Evolutionary conservation across 1,139 yeast genomes (phyloP).

Genomic region (Candida anutae): DNA sequence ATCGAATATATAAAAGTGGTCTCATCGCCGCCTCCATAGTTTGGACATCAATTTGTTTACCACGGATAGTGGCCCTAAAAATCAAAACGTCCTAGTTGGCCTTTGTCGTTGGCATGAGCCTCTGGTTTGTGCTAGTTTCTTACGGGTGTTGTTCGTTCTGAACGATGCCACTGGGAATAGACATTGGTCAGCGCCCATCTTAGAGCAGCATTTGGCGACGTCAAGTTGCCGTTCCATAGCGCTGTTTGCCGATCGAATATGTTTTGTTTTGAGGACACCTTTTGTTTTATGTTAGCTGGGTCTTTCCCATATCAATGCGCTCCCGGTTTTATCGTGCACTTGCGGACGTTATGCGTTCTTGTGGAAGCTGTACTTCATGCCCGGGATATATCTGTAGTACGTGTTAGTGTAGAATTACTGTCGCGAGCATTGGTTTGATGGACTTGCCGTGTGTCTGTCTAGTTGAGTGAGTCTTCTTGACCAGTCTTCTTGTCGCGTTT

Average conservation of each 20-base stretch:
- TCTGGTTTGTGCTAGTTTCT: conserved; percentile 5
- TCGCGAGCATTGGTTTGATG: too few relatives aligned
- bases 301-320: conserved; percentile 29
- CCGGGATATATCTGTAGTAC: conserved; percentile 35
- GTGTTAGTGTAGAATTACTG: too few relatives aligned
- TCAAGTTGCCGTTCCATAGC: background rate
- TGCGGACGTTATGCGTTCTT: conserved; percentile 14
- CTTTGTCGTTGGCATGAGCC: conserved; percentile 4
- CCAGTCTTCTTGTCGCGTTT: too few relatives aligned
- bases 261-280: conserved; percentile 23
- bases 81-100: conserved; percentile 21
- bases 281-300: conserved; percentile 24
- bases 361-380: conserved; percentile 46
- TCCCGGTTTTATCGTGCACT: conserved; percentile 46
- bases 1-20: background rate
- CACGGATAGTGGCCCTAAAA: conserved; percentile 32
- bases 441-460: too few relatives aligned
- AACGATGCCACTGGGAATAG: conserved; percentile 3
- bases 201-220: conserved; percentile 1
- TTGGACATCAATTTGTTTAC: conserved; percentile 39
- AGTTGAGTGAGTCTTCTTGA: too few relatives aligned
- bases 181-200: background rate
- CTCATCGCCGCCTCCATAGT: conserved; percentile 2
- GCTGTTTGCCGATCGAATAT: conserved; percentile 2
- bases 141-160: conserved; percentile 2